phyloP scores from a whole-genome alignment of 495 filamentous ascomycete species.

The Talaromyces wortmannii region DNA sequence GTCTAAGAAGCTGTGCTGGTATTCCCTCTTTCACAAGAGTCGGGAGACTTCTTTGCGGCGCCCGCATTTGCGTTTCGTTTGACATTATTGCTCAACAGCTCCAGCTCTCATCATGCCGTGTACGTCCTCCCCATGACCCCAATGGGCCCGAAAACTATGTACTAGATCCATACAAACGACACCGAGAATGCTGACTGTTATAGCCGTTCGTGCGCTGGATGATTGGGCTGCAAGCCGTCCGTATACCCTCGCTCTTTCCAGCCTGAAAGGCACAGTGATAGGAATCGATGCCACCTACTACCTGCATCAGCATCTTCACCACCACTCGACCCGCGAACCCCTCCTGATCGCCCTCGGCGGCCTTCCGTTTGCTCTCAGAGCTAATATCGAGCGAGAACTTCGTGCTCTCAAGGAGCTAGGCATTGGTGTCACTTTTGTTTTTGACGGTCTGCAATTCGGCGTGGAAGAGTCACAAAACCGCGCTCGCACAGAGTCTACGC shows the following conservation, averaged over 20 bases:
- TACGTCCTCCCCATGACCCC: conserved; percentile 11
- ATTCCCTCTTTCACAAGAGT: too few species aligned
- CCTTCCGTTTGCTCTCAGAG: conserved; percentile 68
- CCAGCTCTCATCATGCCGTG: conserved; percentile 32
- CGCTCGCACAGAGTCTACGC: conserved; percentile 34
- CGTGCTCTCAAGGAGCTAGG: conserved; percentile 52
- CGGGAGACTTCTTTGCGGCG: neutral
- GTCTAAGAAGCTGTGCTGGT: neutral
- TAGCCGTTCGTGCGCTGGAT: conserved; percentile 49
- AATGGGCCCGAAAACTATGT: neutral
- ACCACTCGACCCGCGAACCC: conserved; percentile 66
- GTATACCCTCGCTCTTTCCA: conserved; percentile 50
- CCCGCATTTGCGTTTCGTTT: conserved; percentile 1
- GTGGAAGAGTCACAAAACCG: conserved; percentile 58
- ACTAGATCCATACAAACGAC: neutral
- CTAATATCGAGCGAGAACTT: conserved; percentile 67
- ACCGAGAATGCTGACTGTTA: neutral
- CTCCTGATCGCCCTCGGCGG: conserved; percentile 87
- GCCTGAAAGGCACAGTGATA: conserved; percentile 63
- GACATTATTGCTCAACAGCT: conserved; percentile 9
- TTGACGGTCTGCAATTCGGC: conserved; percentile 74
- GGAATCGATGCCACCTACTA: conserved; percentile 91
- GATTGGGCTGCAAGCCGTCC: conserved; percentile 46
- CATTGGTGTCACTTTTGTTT: conserved; percentile 75
- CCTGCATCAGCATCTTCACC: conserved; percentile 65